A percentile compares a stretch with the other conserved stretches of the same genome.
Conservation (phyloP, 2,329 filamentous ascomycete genomes). For the Fusarium algeriense region DNA sequence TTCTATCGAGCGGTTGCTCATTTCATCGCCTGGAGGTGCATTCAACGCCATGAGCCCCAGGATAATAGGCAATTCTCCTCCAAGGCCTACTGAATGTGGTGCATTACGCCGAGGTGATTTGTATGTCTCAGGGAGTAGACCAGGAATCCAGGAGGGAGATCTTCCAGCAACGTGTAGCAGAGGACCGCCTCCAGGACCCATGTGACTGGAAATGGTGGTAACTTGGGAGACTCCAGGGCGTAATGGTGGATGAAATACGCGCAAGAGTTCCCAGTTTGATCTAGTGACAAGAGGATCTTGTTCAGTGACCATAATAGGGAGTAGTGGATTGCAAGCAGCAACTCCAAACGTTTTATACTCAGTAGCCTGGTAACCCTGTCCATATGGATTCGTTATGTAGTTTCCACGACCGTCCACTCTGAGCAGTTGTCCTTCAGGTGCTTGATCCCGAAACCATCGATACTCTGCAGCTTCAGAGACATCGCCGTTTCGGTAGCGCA, state of each 20-base stretch:
- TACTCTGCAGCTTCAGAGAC: conserved; percentile 44
- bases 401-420: neutral
- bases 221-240: conserved; percentile 48
- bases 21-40: conserved; percentile 7
- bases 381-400: neutral
- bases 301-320: conserved; percentile 52
- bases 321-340: conserved; percentile 54
- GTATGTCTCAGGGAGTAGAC: conserved; percentile 52
- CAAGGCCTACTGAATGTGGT: conserved; percentile 50
- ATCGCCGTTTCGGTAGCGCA: conserved; percentile 52
- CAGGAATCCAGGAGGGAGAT: conserved; percentile 55
- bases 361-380: neutral
- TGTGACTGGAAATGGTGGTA: conserved; percentile 35
- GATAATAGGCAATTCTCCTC: conserved; percentile 55
- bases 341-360: conserved; percentile 48
- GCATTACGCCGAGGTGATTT: conserved; percentile 15
- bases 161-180: conserved; percentile 50
- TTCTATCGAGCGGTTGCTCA: conserved; percentile 17
- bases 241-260: conserved; percentile 43
- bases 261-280: conserved; percentile 48
- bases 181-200: conserved; percentile 21
- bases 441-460: conserved; percentile 35
- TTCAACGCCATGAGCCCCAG: conserved; percentile 57
- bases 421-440: conserved; percentile 3
- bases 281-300: conserved; percentile 31